These are phyloP conservation scores for Anthracocystis panici-leucophaei DNA, from an alignment of 1,284 basidiomycete species.

Conservation along the genomic window DNA sequence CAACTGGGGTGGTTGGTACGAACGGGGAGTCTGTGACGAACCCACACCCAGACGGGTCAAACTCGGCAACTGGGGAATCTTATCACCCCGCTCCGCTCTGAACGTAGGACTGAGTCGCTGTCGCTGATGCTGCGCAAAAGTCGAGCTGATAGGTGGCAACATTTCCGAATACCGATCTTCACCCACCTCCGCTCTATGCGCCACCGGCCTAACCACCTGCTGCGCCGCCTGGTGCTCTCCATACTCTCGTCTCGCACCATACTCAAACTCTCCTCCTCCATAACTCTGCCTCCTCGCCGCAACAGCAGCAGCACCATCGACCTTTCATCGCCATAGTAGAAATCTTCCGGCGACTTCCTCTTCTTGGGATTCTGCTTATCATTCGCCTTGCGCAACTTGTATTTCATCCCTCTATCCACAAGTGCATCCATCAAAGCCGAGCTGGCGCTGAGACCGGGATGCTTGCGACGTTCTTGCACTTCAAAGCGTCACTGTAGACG, in stretches of 20 bases:
- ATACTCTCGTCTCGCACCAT: slow-evolving; percentile 10
- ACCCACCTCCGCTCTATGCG: slow-evolving; percentile 12
- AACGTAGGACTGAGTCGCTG: slow-evolving; percentile 15
- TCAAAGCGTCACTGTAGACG: slow-evolving; percentile 50
- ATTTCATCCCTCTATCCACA: slow-evolving; percentile 47
- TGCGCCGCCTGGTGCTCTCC: not conserved
- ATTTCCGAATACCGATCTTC: slow-evolving; percentile 12
- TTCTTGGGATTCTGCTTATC: slow-evolving; percentile 39
- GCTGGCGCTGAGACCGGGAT: slow-evolving; percentile 30
- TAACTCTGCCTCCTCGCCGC: slow-evolving; percentile 25
- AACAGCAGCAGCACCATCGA: not conserved
- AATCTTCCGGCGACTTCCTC: slow-evolving; percentile 43
- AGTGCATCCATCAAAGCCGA: slow-evolving; percentile 43
- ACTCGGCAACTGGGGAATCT: slow-evolving; percentile 26
- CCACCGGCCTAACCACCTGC: slow-evolving; percentile 18
- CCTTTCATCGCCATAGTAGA: slow-evolving; percentile 35
- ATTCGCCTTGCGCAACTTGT: slow-evolving; percentile 44
- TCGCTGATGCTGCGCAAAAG: too few relatives aligned
- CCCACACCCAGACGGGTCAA: slow-evolving; percentile 17
- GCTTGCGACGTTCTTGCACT: slow-evolving; percentile 45
- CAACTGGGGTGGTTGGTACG: slow-evolving; percentile 9
- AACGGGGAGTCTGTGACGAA: not conserved
- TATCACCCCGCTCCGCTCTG: not conserved
- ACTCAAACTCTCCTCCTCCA: slow-evolving; percentile 26
- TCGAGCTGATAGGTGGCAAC: slow-evolving; percentile 16